Evolutionary conservation across 202 grass and related monocot species (phyloP).

Genomic region (Sporobolus alterniflorus): DNA sequence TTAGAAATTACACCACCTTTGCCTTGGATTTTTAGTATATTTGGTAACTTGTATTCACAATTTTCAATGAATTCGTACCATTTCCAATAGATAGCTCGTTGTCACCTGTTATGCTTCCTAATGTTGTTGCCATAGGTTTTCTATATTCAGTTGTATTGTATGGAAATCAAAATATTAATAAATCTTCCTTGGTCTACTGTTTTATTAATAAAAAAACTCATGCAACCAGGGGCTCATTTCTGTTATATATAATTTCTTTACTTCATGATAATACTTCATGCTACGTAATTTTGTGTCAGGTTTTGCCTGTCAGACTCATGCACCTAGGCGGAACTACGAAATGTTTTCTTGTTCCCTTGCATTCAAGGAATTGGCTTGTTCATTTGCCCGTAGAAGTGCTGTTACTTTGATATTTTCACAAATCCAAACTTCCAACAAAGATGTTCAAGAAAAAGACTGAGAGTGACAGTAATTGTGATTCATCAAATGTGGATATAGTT

Average conservation of each 20-base stretch:
- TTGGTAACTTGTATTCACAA: too few species aligned
- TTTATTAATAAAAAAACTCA: too few species aligned
- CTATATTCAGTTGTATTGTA: not conserved
- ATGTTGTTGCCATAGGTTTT: not conserved
- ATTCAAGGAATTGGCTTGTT: slow-evolving; percentile 84
- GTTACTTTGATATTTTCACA: slow-evolving; percentile 63
- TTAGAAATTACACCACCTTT: too few species aligned
- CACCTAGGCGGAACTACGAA: too few species aligned
- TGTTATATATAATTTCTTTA: slow-evolving; percentile 26
- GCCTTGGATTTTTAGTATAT: too few species aligned
- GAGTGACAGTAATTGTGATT: slow-evolving; percentile 22
- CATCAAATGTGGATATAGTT: slow-evolving; percentile 51
- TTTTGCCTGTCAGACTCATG: slow-evolving; percentile 77
- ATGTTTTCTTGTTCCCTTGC: slow-evolving; percentile 80
- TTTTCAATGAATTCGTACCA: not conserved
- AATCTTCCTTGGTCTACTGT: not conserved
- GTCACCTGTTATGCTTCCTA: not conserved
- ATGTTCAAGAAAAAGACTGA: slow-evolving; percentile 54
- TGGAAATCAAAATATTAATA: not conserved
- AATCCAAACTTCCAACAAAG: slow-evolving; percentile 49
- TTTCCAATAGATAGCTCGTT: not conserved
- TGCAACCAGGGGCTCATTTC: not conserved
- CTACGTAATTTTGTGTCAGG: slow-evolving; percentile 50
- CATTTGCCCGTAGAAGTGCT: slow-evolving; percentile 72
- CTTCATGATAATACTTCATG: slow-evolving; percentile 1